Evolutionary conservation across 345 rosid species (phyloP).

Genomic region (Sisymbrium irio): DNA sequence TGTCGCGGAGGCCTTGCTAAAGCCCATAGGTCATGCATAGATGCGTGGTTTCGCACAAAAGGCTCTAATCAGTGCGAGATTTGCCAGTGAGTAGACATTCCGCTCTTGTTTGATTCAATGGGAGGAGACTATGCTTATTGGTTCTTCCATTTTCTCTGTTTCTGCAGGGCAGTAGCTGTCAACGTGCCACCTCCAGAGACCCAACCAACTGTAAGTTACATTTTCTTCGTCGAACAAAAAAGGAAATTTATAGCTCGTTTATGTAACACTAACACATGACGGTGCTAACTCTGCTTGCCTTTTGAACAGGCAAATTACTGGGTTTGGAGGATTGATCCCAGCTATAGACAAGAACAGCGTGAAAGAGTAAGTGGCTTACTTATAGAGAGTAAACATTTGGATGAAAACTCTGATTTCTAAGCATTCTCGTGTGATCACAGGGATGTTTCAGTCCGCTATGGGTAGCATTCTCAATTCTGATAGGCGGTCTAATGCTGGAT

Average conservation of each 20-base stretch:
- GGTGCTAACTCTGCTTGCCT: background rate
- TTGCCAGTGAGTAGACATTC: slow-evolving; percentile 62
- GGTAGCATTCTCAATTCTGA: slow-evolving; percentile 88
- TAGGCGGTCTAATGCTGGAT: slow-evolving; percentile 79
- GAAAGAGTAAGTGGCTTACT: slow-evolving; percentile 50
- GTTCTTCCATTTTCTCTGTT: slow-evolving; percentile 2
- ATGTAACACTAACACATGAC: background rate
- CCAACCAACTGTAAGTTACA: slow-evolving; percentile 57
- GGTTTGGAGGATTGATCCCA: slow-evolving; percentile 83
- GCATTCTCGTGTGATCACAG: slow-evolving; percentile 31
- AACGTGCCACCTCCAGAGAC: slow-evolving; percentile 74
- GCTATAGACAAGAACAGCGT: slow-evolving; percentile 53
- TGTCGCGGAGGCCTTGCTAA: slow-evolving; percentile 86
- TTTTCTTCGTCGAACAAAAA: background rate
- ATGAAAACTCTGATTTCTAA: background rate
- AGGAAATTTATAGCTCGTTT: background rate
- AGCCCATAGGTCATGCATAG: slow-evolving; percentile 79
- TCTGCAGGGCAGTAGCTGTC: slow-evolving; percentile 61
- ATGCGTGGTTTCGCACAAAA: slow-evolving; percentile 79
- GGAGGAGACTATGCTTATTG: slow-evolving; percentile 11
- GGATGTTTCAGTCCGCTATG: slow-evolving; percentile 84
- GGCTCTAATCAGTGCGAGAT: slow-evolving; percentile 91
- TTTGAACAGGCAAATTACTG: slow-evolving; percentile 60
- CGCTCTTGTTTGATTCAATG: background rate
- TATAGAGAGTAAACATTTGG: background rate